Evolutionary conservation across 345 rosid genomes (phyloP), one percentile per base, ranked within the genome.

Genomic region (Brassica juncea): DNA sequence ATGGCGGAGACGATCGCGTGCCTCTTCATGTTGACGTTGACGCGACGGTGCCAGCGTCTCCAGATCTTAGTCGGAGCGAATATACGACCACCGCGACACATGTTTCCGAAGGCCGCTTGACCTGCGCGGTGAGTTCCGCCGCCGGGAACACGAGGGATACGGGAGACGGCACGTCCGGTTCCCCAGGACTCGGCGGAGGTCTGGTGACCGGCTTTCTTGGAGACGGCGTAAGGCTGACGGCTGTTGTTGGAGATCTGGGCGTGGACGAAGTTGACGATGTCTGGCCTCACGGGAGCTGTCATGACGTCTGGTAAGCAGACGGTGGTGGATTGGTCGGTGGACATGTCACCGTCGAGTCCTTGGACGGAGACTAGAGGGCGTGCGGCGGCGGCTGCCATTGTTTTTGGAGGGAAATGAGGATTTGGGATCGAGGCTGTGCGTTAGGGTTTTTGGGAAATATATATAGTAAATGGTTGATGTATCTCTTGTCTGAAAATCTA

Each of bases 51-150:
- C 99, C 99, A 95, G 31, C 92, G 86, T 70, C 99, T 90, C 94
- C 92, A 90, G 91, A 90, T 95, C 90, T 88, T 91, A 34, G 99
- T 95, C 2, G 98, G 99, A 67, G 99, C 99, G 61, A 95, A 95
- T 98, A 95, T 95, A 15, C 99, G 91, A 0, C 99, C 99, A 12
- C 99, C 99, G 1, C 99, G 96, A 73, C 99, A 95, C 99, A 95
- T 95, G 90, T 95, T 95, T 4, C 99, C 99, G 66, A 88, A 95
- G 15, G 99, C 99, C 0, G 93, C 98, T 86, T 94, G 98, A 11
- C 98, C 98, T 1, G 98, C 98, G 0, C 98, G 92, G 92, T 94
- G 98, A 35, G 98, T 94, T 8, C 98, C 98, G 14, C 98, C 98
- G 0, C 98, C 98, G 0, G 98, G 91, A 47, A 94, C 98, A 75